These are phyloP conservation scores for Harrya chromipes DNA, from an alignment of 768 basidiomycete genomes.

Conservation along the genomic window DNA sequence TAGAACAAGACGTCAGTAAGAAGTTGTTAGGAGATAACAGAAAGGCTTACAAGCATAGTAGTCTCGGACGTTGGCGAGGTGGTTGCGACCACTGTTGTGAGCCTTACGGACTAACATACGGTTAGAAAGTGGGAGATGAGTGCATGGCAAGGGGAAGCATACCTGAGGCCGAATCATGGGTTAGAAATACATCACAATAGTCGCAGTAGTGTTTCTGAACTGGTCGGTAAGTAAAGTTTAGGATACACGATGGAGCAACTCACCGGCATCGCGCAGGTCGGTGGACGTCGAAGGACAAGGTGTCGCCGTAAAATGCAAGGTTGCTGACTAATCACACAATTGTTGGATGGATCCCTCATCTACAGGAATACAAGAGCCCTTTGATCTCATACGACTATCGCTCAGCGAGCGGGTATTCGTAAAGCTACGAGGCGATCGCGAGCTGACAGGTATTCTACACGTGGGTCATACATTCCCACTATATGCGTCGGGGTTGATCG, in stretches of 20 bases:
- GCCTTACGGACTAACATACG: conserved; percentile 80
- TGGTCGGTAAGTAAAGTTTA: conserved; percentile 4
- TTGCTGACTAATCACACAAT: conserved; percentile 25
- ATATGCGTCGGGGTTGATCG: conserved; percentile 2
- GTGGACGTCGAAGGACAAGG: conserved; percentile 24
- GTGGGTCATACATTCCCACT: conserved; percentile 46
- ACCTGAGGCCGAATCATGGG: conserved; percentile 94
- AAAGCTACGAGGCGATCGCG: conserved; percentile 92
- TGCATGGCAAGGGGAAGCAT: conserved; percentile 16
- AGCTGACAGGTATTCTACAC: conserved; percentile 88
- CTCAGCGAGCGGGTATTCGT: conserved; percentile 98
- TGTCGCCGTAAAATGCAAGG: conserved; percentile 16
- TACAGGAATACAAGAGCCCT: conserved; percentile 87
- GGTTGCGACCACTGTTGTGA: conserved; percentile 97
- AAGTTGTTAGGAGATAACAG: neutral
- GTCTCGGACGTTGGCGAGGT: conserved; percentile 92
- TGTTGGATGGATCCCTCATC: conserved; percentile 64
- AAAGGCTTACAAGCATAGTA: conserved; percentile 84
- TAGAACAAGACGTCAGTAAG: conserved; percentile 29
- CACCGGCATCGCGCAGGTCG: conserved; percentile 56
- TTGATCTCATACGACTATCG: conserved; percentile 94
- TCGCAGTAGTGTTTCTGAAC: conserved; percentile 89
- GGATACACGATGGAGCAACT: conserved; percentile 24
- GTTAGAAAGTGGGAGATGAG: conserved; percentile 9
- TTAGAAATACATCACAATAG: conserved; percentile 91